phyloP scores from a whole-genome alignment of 352 stramenopile genomes.

The Peronosclerospora sorghi region DNA sequence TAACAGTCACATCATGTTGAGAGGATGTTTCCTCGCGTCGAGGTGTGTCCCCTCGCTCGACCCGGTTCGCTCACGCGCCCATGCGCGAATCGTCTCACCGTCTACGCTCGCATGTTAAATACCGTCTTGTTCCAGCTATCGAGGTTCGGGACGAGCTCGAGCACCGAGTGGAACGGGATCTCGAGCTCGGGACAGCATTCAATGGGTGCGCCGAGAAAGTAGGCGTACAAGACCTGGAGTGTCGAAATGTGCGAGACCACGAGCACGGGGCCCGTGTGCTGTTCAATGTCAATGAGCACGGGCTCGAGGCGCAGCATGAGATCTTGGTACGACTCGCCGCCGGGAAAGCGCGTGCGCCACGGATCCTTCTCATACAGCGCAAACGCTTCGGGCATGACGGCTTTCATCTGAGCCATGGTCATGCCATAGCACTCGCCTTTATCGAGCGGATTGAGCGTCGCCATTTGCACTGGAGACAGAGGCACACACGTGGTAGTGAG shows the following conservation, averaged over 20 bases:
- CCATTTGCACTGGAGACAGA: slow-evolving; percentile 50
- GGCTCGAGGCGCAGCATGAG: slow-evolving; percentile 88
- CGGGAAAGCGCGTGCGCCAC: slow-evolving; percentile 75
- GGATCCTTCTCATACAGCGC: slow-evolving; percentile 56
- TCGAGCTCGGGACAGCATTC: slow-evolving; percentile 65
- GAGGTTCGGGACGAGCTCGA: slow-evolving; percentile 71
- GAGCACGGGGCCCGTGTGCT: slow-evolving; percentile 73
- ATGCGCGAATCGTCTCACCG: too few relatives aligned
- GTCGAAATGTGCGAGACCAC: slow-evolving; percentile 83
- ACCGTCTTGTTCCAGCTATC: slow-evolving; percentile 77
- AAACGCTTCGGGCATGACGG: slow-evolving; percentile 54
- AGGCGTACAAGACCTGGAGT: slow-evolving; percentile 80
- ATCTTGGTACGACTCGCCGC: slow-evolving; percentile 90
- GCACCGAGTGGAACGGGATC: slow-evolving; percentile 78
- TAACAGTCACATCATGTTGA: too few relatives aligned
- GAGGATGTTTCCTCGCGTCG: too few relatives aligned
- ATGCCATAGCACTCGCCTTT: slow-evolving; percentile 81
- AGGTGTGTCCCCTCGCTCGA: too few relatives aligned
- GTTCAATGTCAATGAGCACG: slow-evolving; percentile 89
- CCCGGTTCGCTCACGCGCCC: too few relatives aligned
- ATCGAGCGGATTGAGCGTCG: slow-evolving; percentile 71
- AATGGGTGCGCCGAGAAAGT: slow-evolving; percentile 75
- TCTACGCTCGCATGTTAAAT: slow-evolving; percentile 62
- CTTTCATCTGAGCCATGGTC: slow-evolving; percentile 76
- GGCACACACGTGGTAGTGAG: background rate